These are phyloP conservation scores for Sarcomyxa edulis DNA, from an alignment of 768 basidiomycete genomes.

Conservation along the genomic window DNA sequence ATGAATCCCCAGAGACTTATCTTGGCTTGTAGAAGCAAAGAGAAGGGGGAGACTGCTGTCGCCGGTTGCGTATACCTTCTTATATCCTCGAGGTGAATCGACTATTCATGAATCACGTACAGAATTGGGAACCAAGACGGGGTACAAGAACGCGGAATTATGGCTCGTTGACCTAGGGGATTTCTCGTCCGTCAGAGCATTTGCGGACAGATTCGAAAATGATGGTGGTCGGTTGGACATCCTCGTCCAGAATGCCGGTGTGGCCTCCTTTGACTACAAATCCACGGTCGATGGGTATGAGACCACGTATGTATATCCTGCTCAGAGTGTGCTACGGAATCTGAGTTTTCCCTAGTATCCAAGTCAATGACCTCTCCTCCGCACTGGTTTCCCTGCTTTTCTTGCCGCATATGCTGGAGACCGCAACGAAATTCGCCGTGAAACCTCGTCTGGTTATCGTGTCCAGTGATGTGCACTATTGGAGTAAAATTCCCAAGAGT, in stretches of 20 bases:
- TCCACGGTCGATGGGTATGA: slow-evolving; percentile 43
- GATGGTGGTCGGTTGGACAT: slow-evolving; percentile 33
- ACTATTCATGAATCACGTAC: neutral
- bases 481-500: slow-evolving; percentile 15
- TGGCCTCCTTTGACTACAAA: slow-evolving; percentile 10
- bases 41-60: slow-evolving; percentile 30
- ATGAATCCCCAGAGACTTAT: slow-evolving; percentile 39
- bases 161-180: slow-evolving; percentile 35
- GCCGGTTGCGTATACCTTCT: slow-evolving; percentile 22
- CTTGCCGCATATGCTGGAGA: slow-evolving; percentile 35
- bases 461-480: slow-evolving; percentile 36
- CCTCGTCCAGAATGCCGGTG: slow-evolving; percentile 39
- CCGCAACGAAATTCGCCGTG: slow-evolving; percentile 24
- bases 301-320: slow-evolving; percentile 21
- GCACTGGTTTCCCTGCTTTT: slow-evolving; percentile 35
- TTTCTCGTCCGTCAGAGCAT: slow-evolving; percentile 35
- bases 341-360: slow-evolving; percentile 26
- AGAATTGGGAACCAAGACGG: slow-evolving; percentile 27
- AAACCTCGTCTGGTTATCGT: slow-evolving; percentile 35
- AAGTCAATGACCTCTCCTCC: slow-evolving; percentile 40
- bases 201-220: slow-evolving; percentile 27
- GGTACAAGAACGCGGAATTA: slow-evolving; percentile 27
- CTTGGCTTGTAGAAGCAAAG: slow-evolving; percentile 29
- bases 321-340: neutral
- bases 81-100: no score